These are phyloP conservation scores for Melampsora americana DNA, from an alignment of 1,284 basidiomycete species.

Conservation along the genomic window DNA sequence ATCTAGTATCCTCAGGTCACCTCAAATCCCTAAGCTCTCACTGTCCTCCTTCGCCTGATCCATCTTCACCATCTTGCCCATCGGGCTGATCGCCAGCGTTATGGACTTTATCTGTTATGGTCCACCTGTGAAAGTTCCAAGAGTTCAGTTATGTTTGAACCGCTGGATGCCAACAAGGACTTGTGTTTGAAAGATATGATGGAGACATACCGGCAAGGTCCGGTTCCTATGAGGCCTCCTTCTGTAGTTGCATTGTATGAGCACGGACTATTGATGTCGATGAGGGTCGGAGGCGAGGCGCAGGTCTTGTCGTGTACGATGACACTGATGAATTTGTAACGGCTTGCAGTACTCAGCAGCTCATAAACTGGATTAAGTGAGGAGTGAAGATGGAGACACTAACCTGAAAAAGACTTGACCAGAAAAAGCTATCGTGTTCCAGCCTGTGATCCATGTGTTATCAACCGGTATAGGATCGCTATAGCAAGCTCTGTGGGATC, in stretches of 20 bases:
- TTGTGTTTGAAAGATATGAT: neutral
- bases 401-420: constrained; percentile 27
- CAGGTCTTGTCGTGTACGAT: constrained; percentile 28
- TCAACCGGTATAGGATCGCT: constrained; percentile 13
- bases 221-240: constrained; percentile 25
- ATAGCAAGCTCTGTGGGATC: constrained; percentile 10
- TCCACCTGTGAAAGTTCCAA: neutral
- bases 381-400: neutral
- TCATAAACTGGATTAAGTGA: neutral
- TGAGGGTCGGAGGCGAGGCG: constrained; percentile 12
- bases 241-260: constrained; percentile 12
- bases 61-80: neutral
- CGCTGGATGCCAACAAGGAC: neutral
- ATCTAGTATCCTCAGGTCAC: no score
- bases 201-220: constrained; percentile 23
- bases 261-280: constrained; percentile 11
- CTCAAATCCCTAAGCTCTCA: neutral
- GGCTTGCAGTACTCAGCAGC: neutral
- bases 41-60: neutral
- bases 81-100: neutral
- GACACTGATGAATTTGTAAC: neutral
- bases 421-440: constrained; percentile 13
- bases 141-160: no score
- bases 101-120: neutral
- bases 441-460: constrained; percentile 26